A percentile compares a stretch with the other conserved stretches of the same genome.
Evolutionary conservation across 768 basidiomycete species (phyloP).

Genomic region (Suillus brevipes): DNA sequence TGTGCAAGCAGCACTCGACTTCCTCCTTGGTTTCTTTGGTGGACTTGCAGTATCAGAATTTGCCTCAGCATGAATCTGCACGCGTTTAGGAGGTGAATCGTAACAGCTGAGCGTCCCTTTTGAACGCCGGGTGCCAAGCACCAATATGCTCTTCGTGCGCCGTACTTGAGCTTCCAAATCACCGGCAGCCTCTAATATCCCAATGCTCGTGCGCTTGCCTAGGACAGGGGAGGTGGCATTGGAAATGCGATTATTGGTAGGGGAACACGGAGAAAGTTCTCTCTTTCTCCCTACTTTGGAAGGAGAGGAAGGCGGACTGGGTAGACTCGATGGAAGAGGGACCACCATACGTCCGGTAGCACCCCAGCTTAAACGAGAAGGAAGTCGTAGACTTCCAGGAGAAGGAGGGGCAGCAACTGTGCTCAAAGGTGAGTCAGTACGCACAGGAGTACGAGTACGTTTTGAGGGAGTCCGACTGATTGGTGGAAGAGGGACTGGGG

Average conservation of each 20-base stretch:
- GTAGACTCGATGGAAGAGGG: slow-evolving; percentile 14
- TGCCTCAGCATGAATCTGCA: slow-evolving; percentile 30
- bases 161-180: slow-evolving; percentile 4
- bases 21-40: slow-evolving; percentile 21
- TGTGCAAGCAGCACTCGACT: slow-evolving; percentile 23
- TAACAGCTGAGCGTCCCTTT: slow-evolving; percentile 18
- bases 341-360: slow-evolving; percentile 23
- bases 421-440: background rate
- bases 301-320: slow-evolving; percentile 33
- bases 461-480: slow-evolving; percentile 21
- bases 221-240: background rate
- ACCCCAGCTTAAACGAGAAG: slow-evolving; percentile 32
- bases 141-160: slow-evolving; percentile 31
- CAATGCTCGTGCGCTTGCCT: slow-evolving; percentile 25
- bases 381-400: slow-evolving; percentile 32
- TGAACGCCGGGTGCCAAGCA: slow-evolving; percentile 28
- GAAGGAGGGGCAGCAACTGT: slow-evolving; percentile 17
- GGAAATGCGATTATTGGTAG: slow-evolving; percentile 5
- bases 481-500: background rate
- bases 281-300: slow-evolving; percentile 18
- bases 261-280: slow-evolving; percentile 3
- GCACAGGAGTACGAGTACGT: slow-evolving; percentile 24
- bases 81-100: slow-evolving; percentile 21
- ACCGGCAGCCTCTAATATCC: slow-evolving; percentile 33
- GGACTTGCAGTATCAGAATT: slow-evolving; percentile 9